A percentile compares a stretch with the other conserved stretches of the same genome.
These are phyloP conservation scores for Hymenoscyphus infarciens DNA, from an alignment of 2,329 filamentous ascomycete species.

Conservation along the genomic window DNA sequence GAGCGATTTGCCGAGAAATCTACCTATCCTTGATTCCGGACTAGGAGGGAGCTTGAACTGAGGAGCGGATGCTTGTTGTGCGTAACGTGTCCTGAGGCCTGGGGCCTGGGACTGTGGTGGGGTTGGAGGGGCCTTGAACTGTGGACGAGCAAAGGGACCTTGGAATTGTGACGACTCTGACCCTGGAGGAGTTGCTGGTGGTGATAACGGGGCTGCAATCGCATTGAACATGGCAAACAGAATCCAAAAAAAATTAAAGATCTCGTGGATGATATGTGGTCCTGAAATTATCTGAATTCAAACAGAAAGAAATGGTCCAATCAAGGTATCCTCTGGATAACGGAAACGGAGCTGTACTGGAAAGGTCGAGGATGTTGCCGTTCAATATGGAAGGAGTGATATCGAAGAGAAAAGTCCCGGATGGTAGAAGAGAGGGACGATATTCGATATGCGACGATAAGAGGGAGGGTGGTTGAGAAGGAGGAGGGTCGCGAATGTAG, in stretches of 20 bases:
- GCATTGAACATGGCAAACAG: constrained; percentile 32
- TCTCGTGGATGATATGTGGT: constrained; percentile 19
- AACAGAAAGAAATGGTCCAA: constrained; percentile 27
- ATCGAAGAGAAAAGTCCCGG: constrained; percentile 15
- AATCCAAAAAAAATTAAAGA: constrained; percentile 21
- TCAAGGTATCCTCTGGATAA: constrained; percentile 7
- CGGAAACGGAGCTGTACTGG: constrained; percentile 12
- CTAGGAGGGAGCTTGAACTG: constrained; percentile 34
- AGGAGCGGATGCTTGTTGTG: constrained; percentile 3
- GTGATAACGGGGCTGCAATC: constrained; percentile 25
- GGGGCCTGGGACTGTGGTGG: constrained; percentile 11
- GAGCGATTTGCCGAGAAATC: constrained; percentile 64
- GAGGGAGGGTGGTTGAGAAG: constrained; percentile 16
- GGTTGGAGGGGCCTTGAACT: constrained; percentile 9
- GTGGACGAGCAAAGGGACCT: constrained; percentile 12
- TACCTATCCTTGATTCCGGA: constrained; percentile 83
- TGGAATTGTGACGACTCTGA: constrained; percentile 7
- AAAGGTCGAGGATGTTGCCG: constrained; percentile 8
- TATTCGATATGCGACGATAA: constrained; percentile 17
- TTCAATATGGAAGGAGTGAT: constrained; percentile 6
- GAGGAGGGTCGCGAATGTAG: constrained; percentile 7
- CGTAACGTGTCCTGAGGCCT: constrained; percentile 8
- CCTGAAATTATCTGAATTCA: constrained; percentile 11
- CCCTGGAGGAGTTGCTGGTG: constrained; percentile 24
- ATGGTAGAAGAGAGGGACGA: constrained; percentile 14